Conservation (phyloP, 2,329 filamentous ascomycete species). For the Apiospora malaysiana region DNA sequence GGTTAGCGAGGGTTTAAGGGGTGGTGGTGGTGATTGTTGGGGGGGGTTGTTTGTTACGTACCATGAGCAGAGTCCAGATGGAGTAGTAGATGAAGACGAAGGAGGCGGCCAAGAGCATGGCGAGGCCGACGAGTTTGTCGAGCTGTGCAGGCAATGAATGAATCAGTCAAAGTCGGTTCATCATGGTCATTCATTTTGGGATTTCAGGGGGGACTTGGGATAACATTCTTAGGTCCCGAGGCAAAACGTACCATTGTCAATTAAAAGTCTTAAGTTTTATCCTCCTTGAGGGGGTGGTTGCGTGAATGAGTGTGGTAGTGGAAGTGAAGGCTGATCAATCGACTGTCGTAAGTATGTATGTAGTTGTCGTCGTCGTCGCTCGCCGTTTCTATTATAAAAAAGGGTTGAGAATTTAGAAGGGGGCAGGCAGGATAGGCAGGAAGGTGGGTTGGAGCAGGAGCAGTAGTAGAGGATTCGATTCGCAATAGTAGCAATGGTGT, state of each 20-base stretch:
- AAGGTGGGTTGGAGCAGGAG: neutral
- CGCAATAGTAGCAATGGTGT: slow-evolving; percentile 9
- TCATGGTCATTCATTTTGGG: neutral
- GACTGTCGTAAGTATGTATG: neutral
- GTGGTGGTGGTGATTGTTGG: slow-evolving; percentile 22
- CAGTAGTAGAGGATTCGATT: neutral
- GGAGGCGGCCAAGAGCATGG: slow-evolving; percentile 70
- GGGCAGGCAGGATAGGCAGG: neutral
- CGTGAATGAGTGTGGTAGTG: slow-evolving; percentile 24
- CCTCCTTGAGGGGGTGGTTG: neutral
- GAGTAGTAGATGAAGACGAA: slow-evolving; percentile 86
- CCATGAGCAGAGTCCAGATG: slow-evolving; percentile 97
- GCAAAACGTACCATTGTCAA: slow-evolving; percentile 40
- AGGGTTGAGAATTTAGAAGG: neutral
- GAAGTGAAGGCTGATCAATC: neutral
- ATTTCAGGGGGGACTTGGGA: neutral
- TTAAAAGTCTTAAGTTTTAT: slow-evolving; percentile 22
- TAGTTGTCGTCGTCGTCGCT: neutral
- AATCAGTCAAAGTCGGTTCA: neutral
- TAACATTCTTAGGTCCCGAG: neutral
- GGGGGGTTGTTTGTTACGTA: slow-evolving; percentile 48
- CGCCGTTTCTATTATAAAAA: neutral
- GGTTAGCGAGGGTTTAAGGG: slow-evolving; percentile 5
- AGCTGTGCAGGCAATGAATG: slow-evolving; percentile 68
- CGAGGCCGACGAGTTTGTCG: slow-evolving; percentile 78